phyloP scores from a whole-genome alignment of 768 basidiomycete genomes.

The Mycena leptocephala region DNA sequence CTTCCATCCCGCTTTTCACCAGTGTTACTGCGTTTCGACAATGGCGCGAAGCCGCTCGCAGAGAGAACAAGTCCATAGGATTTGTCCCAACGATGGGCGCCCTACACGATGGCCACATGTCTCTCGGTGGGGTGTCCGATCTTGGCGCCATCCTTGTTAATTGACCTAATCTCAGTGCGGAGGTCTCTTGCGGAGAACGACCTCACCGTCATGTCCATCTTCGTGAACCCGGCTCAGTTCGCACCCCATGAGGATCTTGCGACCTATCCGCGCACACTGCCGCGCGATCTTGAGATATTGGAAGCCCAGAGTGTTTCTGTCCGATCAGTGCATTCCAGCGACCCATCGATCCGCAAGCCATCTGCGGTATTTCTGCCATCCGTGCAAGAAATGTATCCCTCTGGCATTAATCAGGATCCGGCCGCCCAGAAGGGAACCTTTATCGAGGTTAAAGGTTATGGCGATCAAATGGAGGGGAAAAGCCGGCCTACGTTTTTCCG shows the following conservation, averaged over 20 bases:
- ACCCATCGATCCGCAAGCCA: constrained; percentile 56
- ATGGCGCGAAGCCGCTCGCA: constrained; percentile 83
- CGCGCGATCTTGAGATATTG: constrained; percentile 80
- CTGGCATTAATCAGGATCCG: constrained; percentile 87
- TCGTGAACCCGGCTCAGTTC: constrained; percentile 98
- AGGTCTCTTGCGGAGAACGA: constrained; percentile 86
- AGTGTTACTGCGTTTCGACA: constrained; percentile 74
- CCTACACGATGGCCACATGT: constrained; percentile 93
- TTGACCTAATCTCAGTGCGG: constrained; percentile 69
- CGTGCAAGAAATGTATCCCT: constrained; percentile 92
- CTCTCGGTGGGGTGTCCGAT: constrained; percentile 77
- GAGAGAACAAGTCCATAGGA: constrained; percentile 80
- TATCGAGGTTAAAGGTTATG: constrained; percentile 92
- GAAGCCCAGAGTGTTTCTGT: constrained; percentile 49
- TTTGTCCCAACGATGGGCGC: constrained; percentile 99
- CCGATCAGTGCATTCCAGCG: constrained; percentile 30
- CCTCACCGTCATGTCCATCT: constrained; percentile 93
- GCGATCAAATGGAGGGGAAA: constrained; percentile 93
- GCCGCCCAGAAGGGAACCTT: constrained; percentile 88
- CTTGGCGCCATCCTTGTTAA: neutral
- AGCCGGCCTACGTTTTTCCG: constrained; percentile 94
- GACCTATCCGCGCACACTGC: constrained; percentile 92
- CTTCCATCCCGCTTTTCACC: constrained; percentile 66
- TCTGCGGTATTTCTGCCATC: constrained; percentile 87
- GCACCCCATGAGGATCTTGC: constrained; percentile 95